Evolutionary conservation across 2,329 filamentous ascomycete species (phyloP), one percentile per base, ranked within the genome.

Genomic region (Pleomassaria siparia): DNA sequence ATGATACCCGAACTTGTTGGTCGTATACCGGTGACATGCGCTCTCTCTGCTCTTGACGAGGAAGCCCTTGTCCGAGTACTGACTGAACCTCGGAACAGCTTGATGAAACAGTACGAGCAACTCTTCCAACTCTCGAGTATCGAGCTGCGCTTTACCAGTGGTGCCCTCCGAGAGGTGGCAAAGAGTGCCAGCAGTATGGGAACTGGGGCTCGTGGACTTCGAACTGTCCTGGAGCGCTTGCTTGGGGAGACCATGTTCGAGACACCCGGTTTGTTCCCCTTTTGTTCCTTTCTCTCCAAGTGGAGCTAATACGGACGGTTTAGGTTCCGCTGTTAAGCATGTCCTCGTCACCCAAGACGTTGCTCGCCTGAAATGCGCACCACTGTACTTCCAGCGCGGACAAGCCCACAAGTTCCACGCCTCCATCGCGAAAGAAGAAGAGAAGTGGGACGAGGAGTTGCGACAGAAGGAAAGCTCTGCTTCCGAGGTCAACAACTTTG

Each of bases 1-100:
- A 89, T 96, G 65, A 96, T 96, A 44, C 91, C 91, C 0, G 91
- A 96, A 72, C 79, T 96, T n/a, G 87, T 97, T 44, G 94, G 94
- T n/a, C 88, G 94, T 15, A 84, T 99, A 40, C 92, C 95, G 43
- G 89, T 96, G 49, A 87, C 91, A 40, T 91, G 90, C 51, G 89
- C 94, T 0, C 81, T 99, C 0, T 86, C 89, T 12, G 85, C 90
- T 0, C 79, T 99, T 1, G 80, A 81, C 44, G 77, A 83, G 53
- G 73, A 80, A 15, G 75, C 84, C 49, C 83, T 99, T 11, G 84
- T 92, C 43, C 85, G 91, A 43, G 94, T 99, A 52, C 79, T 99
- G 30, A 96, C 90, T 0, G 92, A 97, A 67, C 94, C 94, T 1
- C 85, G 88, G 48, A 96, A 96, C 73, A 89, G 86, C 44, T 80